Evolutionary conservation across 768 basidiomycete species (phyloP).

Genomic region (Clitopilus passeckerianus): DNA sequence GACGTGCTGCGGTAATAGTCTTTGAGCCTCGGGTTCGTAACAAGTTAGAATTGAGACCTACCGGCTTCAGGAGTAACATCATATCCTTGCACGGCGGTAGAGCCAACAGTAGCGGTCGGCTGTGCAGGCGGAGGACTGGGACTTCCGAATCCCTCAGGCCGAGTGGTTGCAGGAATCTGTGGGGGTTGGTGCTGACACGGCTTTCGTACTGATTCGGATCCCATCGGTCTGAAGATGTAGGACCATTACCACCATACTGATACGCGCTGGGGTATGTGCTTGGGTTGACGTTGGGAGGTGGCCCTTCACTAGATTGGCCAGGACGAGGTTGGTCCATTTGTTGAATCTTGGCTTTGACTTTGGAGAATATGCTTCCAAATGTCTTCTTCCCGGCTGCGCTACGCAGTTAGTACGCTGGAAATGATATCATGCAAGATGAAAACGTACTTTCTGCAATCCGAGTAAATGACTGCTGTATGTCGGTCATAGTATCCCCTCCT

Average conservation of each 20-base stretch:
- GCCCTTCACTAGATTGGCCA: conserved; percentile 1
- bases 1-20: not conserved
- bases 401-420: not conserved
- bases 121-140: not conserved
- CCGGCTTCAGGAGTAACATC: conserved; percentile 2
- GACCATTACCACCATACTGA: not conserved
- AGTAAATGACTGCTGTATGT: conserved; percentile 70
- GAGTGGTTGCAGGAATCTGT: not conserved
- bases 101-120: conserved; percentile 2
- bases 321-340: conserved; percentile 58
- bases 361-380: conserved; percentile 63
- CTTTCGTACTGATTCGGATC: not conserved
- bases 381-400: conserved; percentile 71
- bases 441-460: conserved; percentile 75
- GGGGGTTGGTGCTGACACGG: not conserved
- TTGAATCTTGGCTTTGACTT: conserved; percentile 80
- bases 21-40: not conserved
- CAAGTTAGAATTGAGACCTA: not conserved
- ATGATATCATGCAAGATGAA: conserved; percentile 23
- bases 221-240: not conserved
- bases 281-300: not conserved
- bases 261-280: conserved; percentile 1
- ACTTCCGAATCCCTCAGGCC: not conserved
- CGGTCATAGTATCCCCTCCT: conserved; percentile 46
- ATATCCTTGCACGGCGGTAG: conserved; percentile 10